Evolutionary conservation across 2,329 filamentous ascomycete genomes (phyloP), one percentile per base, ranked within the genome.

Genomic region (Fusarium subtropicale): DNA sequence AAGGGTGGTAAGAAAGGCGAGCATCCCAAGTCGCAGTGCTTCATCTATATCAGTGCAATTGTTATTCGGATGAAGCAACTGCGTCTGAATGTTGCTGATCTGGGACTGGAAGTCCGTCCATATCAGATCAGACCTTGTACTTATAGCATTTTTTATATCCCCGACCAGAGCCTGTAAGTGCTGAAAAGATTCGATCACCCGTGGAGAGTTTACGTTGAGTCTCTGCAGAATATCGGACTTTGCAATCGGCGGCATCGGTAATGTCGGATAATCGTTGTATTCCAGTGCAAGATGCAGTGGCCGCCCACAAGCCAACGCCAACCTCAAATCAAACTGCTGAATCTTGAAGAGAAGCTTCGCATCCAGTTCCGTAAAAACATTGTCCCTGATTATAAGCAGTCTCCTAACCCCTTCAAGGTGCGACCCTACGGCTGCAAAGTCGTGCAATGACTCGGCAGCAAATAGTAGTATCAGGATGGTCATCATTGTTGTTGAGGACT

Each of bases 241-340:
- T 1, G 2, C 5, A 2, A 20, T 2, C 9, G 18, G 20, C 2
- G 8, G 4, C 1, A 18, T 1, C 6, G 26, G 5, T 11, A 26
- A 9, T n/a, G 11, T 3, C 2, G n/a, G 9, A n/a, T 6, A 10
- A 5, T 3, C 10, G 1, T 15, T 18, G 20, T 24, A 26, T 2
- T 46, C 5, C 2, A 47, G n/a, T 1, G 47, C 33, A 6, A 62
- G 53, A 3, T 22, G 11, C 0, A 62, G 2, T 15, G 57, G 18
- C 0, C 1, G 18, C 4, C 41, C 39, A 1, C 34, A 55, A 7
- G 60, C 60, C 12, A 62, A 12, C 0, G 60, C 12, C 24, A 22
- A 24, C 9, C 60, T 62, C 0, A 62, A 12, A 5, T 62, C 60
- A 6, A 62, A 18, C 24, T 62, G 60, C 9, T 62, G 60, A 4